Base-by-base conservation (phyloP, 2,329 filamentous ascomycete genomes). In the Pyricularia grisea region DNA sequence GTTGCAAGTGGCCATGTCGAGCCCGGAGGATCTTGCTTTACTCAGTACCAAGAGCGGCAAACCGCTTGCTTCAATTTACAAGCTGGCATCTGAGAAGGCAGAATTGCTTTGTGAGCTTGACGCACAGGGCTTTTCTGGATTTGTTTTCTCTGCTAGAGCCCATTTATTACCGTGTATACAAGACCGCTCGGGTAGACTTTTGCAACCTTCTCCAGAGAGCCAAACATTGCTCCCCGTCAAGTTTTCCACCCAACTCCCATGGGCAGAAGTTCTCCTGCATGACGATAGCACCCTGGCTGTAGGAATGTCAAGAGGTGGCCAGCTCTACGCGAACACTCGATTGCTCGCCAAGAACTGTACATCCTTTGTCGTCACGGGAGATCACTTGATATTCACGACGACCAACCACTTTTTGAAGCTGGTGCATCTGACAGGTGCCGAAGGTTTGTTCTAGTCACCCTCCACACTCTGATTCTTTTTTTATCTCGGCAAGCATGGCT, bases 331-430 rank as follows among this genome's bases (percentile, higher is more conserved):
- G 60, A 92, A 94, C 75, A 88, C 89, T 3, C 87, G 85, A 20
- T 82, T 91, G 5, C 81, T 97, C 64, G 87, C 90, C 17, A 93
- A 92, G 77, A 97, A 95, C 74, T 97, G 93, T 78, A 98, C 94
- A 0, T 99, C 95, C 0, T 98, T 97, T 74, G 77, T 93, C 6
- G 81, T 94, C 30, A 97, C 94, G 0, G 83, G 89, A 0, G 87
- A 88, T 25, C 94, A 98, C 81, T 83, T 99, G 17, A 88, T 98
- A 70, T 93, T 94, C 75, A 99, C 95, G 0, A 99, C 95, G 0
- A 93, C 90, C 70, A 93, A 93, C 72, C 94, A 98, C 77, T 83
- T 97, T 3, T 84, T 99, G 71, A 99, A 99, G 78, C 97, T 97
- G 78, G 90, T 97, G 17, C 94, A 99, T 77, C 80, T 98, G 66